Evolutionary conservation across 140 eudicot species (phyloP).

Genomic region (Senecio squalidus): DNA sequence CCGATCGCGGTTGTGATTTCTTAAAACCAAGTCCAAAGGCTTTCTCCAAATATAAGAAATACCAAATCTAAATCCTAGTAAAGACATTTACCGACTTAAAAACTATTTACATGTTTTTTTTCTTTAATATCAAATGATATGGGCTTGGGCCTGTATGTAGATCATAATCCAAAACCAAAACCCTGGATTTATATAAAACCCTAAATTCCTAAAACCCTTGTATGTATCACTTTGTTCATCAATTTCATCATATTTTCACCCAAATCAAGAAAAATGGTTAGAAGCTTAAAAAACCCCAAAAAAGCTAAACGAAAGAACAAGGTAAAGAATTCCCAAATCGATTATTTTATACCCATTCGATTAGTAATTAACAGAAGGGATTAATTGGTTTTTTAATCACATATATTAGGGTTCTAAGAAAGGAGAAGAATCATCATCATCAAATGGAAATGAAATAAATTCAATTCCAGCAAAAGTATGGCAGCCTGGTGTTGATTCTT

Average conservation of each 20-base stretch:
- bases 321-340: conserved; percentile 17
- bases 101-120: too few species aligned
- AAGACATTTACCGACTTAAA: too few species aligned
- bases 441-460: conserved; percentile 34
- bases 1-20: too few species aligned
- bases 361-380: too few species aligned
- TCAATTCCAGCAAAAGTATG: conserved; percentile 79
- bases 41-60: too few species aligned
- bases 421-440: conserved; percentile 58
- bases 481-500: conserved; percentile 89
- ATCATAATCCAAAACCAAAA: not conserved
- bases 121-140: too few species aligned
- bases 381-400: not conserved
- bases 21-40: too few species aligned
- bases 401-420: conserved; percentile 48
- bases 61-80: too few species aligned
- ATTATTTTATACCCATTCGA: too few species aligned
- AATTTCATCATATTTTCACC: not conserved
- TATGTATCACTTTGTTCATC: conserved; percentile 6
- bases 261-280: conserved; percentile 22
- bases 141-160: not conserved
- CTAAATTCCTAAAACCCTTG: conserved; percentile 22
- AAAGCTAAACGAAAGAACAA: conserved; percentile 37
- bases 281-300: conserved; percentile 34
- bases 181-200: conserved; percentile 23